Evolutionary conservation across 352 stramenopile species (phyloP).

Genomic region (Blastocystis sp.): DNA sequence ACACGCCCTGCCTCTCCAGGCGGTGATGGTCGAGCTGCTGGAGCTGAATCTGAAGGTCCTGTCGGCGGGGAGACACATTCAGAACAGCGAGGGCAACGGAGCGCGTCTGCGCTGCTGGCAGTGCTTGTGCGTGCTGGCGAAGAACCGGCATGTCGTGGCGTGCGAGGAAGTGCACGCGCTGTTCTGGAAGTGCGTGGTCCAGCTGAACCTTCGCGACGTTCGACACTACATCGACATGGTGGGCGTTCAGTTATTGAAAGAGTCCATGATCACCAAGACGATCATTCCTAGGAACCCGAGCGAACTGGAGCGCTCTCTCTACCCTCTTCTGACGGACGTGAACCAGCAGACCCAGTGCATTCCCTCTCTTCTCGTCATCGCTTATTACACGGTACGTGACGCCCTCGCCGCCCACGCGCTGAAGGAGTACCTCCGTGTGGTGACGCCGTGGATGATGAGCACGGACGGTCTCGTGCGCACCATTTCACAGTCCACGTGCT

Average conservation of each 20-base stretch:
- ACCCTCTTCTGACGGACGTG: background rate
- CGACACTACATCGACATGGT: conserved; percentile 52
- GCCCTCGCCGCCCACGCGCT: background rate
- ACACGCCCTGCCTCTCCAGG: background rate
- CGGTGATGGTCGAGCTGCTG: background rate
- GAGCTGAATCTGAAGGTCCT: background rate
- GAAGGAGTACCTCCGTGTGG: background rate
- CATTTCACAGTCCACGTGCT: background rate
- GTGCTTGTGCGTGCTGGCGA: conserved; percentile 12
- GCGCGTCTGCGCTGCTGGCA: conserved; percentile 45
- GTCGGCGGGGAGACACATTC: background rate
- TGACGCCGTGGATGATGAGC: conserved; percentile 15
- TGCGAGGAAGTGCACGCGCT: background rate
- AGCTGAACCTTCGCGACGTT: conserved; percentile 27
- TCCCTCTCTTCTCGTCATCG: conserved; percentile 5
- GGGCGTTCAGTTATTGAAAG: background rate
- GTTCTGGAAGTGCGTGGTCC: background rate
- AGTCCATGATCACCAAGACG: background rate
- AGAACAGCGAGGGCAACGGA: conserved; percentile 70
- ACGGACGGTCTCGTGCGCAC: conserved; percentile 11
- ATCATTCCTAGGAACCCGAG: background rate
- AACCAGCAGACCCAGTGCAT: conserved; percentile 11
- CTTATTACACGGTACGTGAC: background rate
- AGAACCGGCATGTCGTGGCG: background rate
- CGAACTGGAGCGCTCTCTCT: background rate